A percentile compares a stretch with the other conserved stretches of the same genome.
phyloP scores from a whole-genome alignment of 1,139 yeast genomes.

The Waltiozyma sp. region DNA sequence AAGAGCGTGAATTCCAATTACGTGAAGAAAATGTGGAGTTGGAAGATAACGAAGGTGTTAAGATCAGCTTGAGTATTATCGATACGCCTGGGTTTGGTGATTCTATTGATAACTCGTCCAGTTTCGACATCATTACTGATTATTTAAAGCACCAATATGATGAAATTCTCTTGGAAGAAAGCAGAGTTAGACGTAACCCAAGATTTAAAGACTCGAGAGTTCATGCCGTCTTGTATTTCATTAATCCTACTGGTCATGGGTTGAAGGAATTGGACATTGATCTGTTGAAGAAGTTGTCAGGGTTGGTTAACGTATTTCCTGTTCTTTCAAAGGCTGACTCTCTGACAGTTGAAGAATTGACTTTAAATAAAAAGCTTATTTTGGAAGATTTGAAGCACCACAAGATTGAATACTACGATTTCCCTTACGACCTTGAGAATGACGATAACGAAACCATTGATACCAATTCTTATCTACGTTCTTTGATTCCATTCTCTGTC shows the following conservation, averaged over 20 bases:
- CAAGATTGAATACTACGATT: constrained; percentile 76
- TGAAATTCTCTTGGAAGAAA: constrained; percentile 83
- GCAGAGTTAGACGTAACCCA: constrained; percentile 81
- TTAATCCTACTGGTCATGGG: constrained; percentile 72
- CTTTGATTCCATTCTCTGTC: constrained; percentile 77
- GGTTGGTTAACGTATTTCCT: constrained; percentile 80
- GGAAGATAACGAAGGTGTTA: constrained; percentile 68
- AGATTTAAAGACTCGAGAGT: constrained; percentile 70
- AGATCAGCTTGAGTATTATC: constrained; percentile 52
- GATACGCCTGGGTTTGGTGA: constrained; percentile 81
- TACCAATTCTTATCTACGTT: constrained; percentile 67
- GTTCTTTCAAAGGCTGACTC: constrained; percentile 84
- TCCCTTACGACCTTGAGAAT: constrained; percentile 51
- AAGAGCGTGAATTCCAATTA: constrained; percentile 32
- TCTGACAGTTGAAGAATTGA: constrained; percentile 65
- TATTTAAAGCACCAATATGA: constrained; percentile 75
- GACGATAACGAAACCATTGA: constrained; percentile 71
- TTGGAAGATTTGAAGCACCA: constrained; percentile 66
- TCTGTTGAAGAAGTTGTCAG: constrained; percentile 66
- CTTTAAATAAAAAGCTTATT: constrained; percentile 49
- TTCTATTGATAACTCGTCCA: constrained; percentile 51
- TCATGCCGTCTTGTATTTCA: constrained; percentile 61
- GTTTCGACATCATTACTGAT: constrained; percentile 56
- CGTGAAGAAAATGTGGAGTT: constrained; percentile 49
- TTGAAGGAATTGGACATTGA: constrained; percentile 66